Evolutionary conservation across 2,329 filamentous ascomycete species (phyloP), one percentile per base, ranked within the genome.

Genomic region (Hirsutella minnesotensis): DNA sequence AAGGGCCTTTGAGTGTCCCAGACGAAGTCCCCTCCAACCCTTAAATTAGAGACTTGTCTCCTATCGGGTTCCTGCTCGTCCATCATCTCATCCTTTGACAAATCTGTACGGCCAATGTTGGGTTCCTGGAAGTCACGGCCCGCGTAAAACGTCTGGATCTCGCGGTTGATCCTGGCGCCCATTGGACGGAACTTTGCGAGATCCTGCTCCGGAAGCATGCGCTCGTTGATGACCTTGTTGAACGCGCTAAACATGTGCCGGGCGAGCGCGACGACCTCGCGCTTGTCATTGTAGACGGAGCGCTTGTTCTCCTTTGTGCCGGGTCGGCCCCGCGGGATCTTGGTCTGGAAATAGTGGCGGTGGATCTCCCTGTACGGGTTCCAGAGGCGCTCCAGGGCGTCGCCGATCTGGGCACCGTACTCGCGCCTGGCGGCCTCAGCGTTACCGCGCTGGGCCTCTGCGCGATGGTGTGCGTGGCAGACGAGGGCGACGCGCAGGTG

Each of bases 401-500:
- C 51, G 22, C 62, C 53, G 35, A 81, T 65, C 50, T 77, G 75
- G 21, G 59, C 52, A 44, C 70, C 75, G 51, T 72, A 72, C 0
- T 59, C 64, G 7, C 53, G 55, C 52, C 67, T 66, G 35, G 65
- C 65, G 8, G 46, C 55, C 18, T 49, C 47, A n/a, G 51, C 42
- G n/a, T 60, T 47, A 29, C 62, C 59, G 2, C 50, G 44, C n/a
- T 55, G 49, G 12, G 58, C 55, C 40, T 53, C 51, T 15, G 48
- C 39, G 20, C 61, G 59, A 46, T 70, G 60, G 27, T 62, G 56
- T 19, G 59, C 63, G 55, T 68, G 65, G 53, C 58, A 70, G 39
- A 63, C 64, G 37, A 78, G 61, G 4, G 77, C 72, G 13, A 75
- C 60, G 30, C 71, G 67, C 22, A 85, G 65, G 57, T 80, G 85